Base-by-base conservation (phyloP, 805 yeast genomes). In the Sugiyamaella valdiviana region DNA sequence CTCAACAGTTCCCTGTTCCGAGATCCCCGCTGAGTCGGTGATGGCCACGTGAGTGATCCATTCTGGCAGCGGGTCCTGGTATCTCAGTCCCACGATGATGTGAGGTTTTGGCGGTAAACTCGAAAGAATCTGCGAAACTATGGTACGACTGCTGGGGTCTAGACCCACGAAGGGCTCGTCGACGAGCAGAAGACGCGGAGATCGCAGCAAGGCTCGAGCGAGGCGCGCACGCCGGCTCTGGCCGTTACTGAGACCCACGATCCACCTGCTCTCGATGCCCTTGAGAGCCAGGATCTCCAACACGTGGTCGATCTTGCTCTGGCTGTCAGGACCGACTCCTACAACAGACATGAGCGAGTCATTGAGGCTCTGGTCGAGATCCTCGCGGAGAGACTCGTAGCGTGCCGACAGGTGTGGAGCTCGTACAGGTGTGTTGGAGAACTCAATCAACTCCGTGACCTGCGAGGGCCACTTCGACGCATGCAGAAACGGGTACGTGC, bases 111-210 rank as follows among this genome's bases (percentile, higher is more conserved):
- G 74, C 1, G 74, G 67, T 12, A 79, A 58, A 2, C 60, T 57
- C 6, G 58, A 52, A 45, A 87, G 66, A 0, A 83, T 76, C 0
- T 68, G 59, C 15, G 87, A 77, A 16, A 91, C 86, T 6, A 75
- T 65, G 1, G 64, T 51, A 0, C 86, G 70, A 10, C 95, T 90
- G 1, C 64, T 61, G 0, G 95, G 93, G 59, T 91, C 99, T 15
- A 91, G 70, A 0, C 98, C 99, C 37, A 93, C 64, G 58, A 89
- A 91, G 7, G 96, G 96, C 59, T 93, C 98, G 63, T 93, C 98
- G 16, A 91, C 73, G 3, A 91, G 62, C 46, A 89, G 66, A 24
- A 89, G 55, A 39, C 72, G 69, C 0, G 97, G 95, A 29, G 76
- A 68, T 40, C 72, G 70, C 48, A 87, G 73, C 39, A 93, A 58